These are phyloP conservation scores for Cyclotella atomus DNA, from an alignment of 108 stramenopile genomes.

Conservation along the genomic window DNA sequence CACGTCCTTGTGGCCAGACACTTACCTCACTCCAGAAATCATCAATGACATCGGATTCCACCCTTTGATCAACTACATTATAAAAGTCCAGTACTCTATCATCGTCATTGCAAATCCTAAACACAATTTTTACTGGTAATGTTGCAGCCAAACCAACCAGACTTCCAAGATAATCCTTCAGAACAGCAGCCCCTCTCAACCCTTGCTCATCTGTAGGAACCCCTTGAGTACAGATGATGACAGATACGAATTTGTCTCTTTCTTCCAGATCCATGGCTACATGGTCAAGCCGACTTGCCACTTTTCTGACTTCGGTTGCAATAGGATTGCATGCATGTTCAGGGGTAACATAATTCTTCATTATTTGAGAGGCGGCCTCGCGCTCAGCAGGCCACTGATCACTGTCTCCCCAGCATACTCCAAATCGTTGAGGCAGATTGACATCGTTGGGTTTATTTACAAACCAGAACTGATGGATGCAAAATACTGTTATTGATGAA, in stretches of 20 bases:
- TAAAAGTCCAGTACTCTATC: constrained; percentile 44
- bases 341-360: not conserved
- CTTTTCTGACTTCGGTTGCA: not conserved
- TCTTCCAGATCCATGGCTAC: constrained; percentile 16
- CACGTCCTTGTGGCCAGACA: not conserved
- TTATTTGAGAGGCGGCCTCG: not conserved
- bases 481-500: not conserved
- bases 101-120: constrained; percentile 48
- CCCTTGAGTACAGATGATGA: constrained; percentile 60
- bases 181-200: not conserved
- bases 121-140: constrained; percentile 35
- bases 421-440: not conserved
- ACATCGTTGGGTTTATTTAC: not conserved
- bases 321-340: not conserved
- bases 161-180: constrained; percentile 19
- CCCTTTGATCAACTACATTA: constrained; percentile 29
- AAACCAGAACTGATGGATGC: not conserved
- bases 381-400: not conserved
- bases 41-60: constrained; percentile 55
- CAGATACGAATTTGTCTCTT: constrained; percentile 24
- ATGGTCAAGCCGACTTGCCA: not conserved
- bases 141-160: not conserved
- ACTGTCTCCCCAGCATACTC: constrained; percentile 1
- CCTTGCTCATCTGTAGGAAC: constrained; percentile 50
- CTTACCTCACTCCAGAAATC: constrained; percentile 53